Evolutionary conservation across 169 alveolate genomes (phyloP), one percentile per base, ranked within the genome.

Genomic region (Haemoproteus tartakovskyi): DNA sequence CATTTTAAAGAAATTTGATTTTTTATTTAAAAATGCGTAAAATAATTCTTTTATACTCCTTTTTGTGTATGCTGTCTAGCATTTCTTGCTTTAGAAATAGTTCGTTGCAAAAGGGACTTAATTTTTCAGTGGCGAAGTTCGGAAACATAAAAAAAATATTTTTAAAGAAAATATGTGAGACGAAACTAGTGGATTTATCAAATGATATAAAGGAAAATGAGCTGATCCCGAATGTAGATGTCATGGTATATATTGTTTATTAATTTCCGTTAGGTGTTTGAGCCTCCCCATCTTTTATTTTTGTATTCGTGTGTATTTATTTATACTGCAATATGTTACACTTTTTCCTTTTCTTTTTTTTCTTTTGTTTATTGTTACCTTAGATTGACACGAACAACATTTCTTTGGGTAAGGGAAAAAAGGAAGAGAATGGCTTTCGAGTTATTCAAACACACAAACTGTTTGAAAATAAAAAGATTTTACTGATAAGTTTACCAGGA

Each of bases 401-500:
- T 18, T 21, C 19, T 22, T 38, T 38, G 26, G 29, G 33, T 24
- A 21, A 21, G 8, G 50, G 56, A 2, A 24, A 29, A 16, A 70
- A 60, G 21, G 19, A 24, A 26, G 61, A 52, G 3, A 18, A 67
- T 21, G 54, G 40, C 11, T 67, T 67, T 47, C 51, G 21, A 14
- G 18, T 60, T 12, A 40, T 67, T 27, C 51, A 67, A 21, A 67
- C 82, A 2, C 82, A 67, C 47, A 70, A 67, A 33, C 36, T 81
- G 36, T 87, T 87, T 83, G 29, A 46, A 33, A 74, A 62, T 40
- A 78, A 79, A 27, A 62, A 83, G 21, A 87, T 87, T 21, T 60
- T 87, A 18, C 26, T 87, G 45, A 78, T 87, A 29, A 47, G 86
- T 19, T 59, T 87, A 2, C 91, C 91, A 3, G 91, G 91, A 16